phyloP scores from a whole-genome alignment of 2,329 filamentous ascomycete species.

The Trichoderma sp. region DNA sequence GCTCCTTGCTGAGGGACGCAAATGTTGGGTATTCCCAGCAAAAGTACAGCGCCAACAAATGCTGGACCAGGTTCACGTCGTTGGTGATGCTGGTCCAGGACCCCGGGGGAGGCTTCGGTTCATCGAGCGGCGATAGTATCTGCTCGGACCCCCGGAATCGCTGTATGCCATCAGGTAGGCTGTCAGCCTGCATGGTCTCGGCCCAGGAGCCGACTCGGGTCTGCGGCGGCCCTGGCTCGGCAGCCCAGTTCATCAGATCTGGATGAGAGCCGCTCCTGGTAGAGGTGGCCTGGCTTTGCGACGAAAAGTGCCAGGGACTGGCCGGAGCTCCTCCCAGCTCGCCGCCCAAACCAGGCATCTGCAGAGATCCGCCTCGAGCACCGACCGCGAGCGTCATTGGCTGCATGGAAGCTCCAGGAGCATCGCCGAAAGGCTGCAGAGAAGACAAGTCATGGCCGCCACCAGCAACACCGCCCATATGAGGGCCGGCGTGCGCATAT shows the following conservation, averaged over 20 bases:
- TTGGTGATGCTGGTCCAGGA: conserved; percentile 66
- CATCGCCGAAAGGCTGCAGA: conserved; percentile 38
- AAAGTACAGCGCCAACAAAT: conserved; percentile 69
- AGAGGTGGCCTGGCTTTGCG: conserved; percentile 51
- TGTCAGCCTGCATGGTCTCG: conserved; percentile 47
- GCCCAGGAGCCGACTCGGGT: conserved; percentile 57
- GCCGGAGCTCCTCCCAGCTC: conserved; percentile 45
- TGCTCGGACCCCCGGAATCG: conserved; percentile 52
- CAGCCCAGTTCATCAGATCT: conserved; percentile 52
- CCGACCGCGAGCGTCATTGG: conserved; percentile 40
- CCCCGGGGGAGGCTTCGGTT: conserved; percentile 47
- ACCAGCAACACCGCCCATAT: conserved; percentile 13
- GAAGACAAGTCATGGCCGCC: conserved; percentile 30
- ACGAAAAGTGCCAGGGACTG: conserved; percentile 56
- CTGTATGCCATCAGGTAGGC: conserved; percentile 38
- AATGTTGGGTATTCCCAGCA: conserved; percentile 79
- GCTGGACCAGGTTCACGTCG: conserved; percentile 62
- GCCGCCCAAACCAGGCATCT: conserved; percentile 38
- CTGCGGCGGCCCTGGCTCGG: conserved; percentile 47
- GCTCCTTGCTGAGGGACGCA: conserved; percentile 71
- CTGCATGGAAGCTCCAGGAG: conserved; percentile 32
- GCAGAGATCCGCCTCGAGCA: conserved; percentile 38
- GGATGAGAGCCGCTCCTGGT: conserved; percentile 53
- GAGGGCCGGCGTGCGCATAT: conserved; percentile 35
- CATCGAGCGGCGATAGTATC: conserved; percentile 51